Percentiles rank a stretch among this genome's conserved stretches.
Conservation (phyloP, 2,329 filamentous ascomycete genomes). For the Colletotrichum magnum region DNA sequence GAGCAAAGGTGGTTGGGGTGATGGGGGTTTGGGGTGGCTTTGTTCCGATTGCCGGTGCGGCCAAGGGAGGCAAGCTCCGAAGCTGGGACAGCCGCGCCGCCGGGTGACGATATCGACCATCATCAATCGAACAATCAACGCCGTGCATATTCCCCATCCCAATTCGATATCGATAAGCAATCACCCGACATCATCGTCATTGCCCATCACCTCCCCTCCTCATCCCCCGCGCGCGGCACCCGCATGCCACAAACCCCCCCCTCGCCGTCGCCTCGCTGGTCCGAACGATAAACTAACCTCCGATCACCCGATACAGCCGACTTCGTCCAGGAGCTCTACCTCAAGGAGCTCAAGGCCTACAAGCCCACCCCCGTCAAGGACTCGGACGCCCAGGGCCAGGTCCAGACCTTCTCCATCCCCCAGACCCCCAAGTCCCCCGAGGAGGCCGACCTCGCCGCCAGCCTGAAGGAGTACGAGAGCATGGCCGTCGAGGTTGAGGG, state of each 20-base stretch:
- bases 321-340: constrained; percentile 97
- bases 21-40: background rate
- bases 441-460: constrained; percentile 91
- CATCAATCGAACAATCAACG: constrained; percentile 6
- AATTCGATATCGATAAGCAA: background rate
- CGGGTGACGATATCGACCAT: constrained; percentile 26
- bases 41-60: constrained; percentile 31
- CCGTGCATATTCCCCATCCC: background rate
- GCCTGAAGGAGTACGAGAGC: constrained; percentile 93
- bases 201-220: background rate
- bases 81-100: constrained; percentile 20
- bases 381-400: constrained; percentile 88
- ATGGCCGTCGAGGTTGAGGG: constrained; percentile 97
- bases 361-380: constrained; percentile 88
- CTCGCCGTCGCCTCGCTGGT: constrained; percentile 1
- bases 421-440: constrained; percentile 90
- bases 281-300: constrained; percentile 18
- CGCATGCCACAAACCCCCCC: background rate
- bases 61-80: constrained; percentile 38
- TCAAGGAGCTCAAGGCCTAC: constrained; percentile 96
- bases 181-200: no score
- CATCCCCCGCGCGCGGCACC: background rate
- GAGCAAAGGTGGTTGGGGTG: background rate
- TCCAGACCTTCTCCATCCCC: constrained; percentile 87
- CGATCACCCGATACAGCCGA: constrained; percentile 75